phyloP scores from a whole-genome alignment of 169 alveolate species.

The Plasmodium relictum region DNA sequence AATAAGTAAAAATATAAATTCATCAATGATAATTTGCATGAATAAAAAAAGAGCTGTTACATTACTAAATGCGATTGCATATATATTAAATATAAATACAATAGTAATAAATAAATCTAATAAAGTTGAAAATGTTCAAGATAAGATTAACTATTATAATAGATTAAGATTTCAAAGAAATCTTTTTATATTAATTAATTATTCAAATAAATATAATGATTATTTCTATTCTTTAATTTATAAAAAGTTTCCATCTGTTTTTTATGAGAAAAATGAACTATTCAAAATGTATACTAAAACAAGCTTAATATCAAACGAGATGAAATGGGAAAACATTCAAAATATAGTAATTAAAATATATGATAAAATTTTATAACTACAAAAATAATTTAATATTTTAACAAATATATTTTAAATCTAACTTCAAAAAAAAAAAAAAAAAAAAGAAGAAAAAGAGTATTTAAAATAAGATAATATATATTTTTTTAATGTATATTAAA shows the following conservation, averaged over 20 bases:
- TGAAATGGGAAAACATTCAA: slow-evolving; percentile 72
- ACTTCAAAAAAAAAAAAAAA: too few relatives aligned
- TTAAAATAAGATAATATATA: too few relatives aligned
- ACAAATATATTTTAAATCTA: too few relatives aligned
- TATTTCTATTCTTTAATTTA: slow-evolving; percentile 70
- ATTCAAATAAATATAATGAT: slow-evolving; percentile 59
- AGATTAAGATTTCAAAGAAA: slow-evolving; percentile 51
- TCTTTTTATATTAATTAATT: slow-evolving; percentile 54
- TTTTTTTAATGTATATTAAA: neutral
- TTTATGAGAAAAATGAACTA: slow-evolving; percentile 65
- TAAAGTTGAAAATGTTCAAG: slow-evolving; percentile 30
- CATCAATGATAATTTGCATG: slow-evolving; percentile 72
- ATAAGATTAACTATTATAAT: slow-evolving; percentile 57
- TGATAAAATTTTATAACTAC: neutral
- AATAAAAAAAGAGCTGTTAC: slow-evolving; percentile 67
- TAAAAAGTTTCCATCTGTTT: slow-evolving; percentile 37
- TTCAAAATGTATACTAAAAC: slow-evolving; percentile 72
- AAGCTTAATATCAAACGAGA: slow-evolving; percentile 46
- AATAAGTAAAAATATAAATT: slow-evolving; percentile 48
- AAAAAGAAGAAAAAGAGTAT: too few relatives aligned
- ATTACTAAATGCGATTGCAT: slow-evolving; percentile 55
- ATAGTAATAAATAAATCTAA: slow-evolving; percentile 41
- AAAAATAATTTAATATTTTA: too few relatives aligned
- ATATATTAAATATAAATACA: slow-evolving; percentile 55
- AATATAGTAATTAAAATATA: neutral